Evolutionary conservation across 805 yeast genomes (phyloP).

Genomic region (Schwanniomyces occidentalis): DNA sequence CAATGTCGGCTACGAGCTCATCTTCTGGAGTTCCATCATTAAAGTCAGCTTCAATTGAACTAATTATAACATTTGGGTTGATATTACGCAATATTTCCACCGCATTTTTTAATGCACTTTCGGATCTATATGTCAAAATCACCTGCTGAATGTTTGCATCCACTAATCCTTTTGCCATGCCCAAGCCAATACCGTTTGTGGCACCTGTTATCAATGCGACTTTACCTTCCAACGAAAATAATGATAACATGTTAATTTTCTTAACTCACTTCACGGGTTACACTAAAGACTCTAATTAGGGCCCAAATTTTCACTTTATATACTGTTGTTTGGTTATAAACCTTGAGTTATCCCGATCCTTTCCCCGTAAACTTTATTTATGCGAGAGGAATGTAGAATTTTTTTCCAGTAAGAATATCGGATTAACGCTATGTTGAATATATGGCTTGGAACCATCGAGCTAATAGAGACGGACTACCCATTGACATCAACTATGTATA

Average conservation of each 20-base stretch:
- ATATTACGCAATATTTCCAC: constrained; percentile 21
- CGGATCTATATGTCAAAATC: constrained; percentile 37
- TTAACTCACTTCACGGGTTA: too few species aligned
- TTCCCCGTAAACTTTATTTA: too few species aligned
- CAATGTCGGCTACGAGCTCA: constrained; percentile 26
- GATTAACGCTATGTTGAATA: too few species aligned
- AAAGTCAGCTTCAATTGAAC: constrained; percentile 25
- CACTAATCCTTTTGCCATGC: constrained; percentile 53
- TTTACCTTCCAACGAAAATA: constrained; percentile 43
- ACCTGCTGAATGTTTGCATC: constrained; percentile 46
- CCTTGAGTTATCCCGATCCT: too few species aligned
- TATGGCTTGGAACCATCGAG: too few species aligned
- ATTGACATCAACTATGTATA: too few species aligned
- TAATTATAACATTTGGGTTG: constrained; percentile 20
- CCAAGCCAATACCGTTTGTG: constrained; percentile 58
- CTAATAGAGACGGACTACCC: too few species aligned
- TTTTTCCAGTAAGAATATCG: too few species aligned
- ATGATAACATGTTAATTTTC: constrained; percentile 5
- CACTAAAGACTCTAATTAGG: too few species aligned
- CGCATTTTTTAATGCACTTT: constrained; percentile 27
- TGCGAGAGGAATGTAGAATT: too few species aligned
- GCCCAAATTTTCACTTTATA: too few species aligned
- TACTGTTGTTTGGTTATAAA: too few species aligned
- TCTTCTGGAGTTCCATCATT: constrained; percentile 19
- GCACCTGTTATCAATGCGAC: constrained; percentile 53